phyloP scores from a whole-genome alignment of 768 basidiomycete species.

The Gyrodon lividus region DNA sequence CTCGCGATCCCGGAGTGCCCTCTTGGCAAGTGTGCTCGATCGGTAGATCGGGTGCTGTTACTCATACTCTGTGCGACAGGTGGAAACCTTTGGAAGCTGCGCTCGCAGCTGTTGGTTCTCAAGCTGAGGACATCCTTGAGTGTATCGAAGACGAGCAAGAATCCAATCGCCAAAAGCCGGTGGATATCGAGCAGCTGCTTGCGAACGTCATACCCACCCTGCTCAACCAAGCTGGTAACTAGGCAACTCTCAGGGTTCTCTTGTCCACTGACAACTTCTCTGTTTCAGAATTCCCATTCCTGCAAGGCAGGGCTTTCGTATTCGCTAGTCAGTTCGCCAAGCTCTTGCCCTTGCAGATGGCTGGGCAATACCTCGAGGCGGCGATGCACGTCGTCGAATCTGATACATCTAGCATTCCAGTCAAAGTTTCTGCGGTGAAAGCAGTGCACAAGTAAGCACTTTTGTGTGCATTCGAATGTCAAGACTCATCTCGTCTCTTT shows the following conservation, averaged over 20 bases:
- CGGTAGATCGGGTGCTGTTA: background rate
- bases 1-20: conserved; percentile 50
- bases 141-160: conserved; percentile 74
- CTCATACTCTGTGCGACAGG: conserved; percentile 42
- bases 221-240: conserved; percentile 66
- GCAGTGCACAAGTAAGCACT: conserved; percentile 82
- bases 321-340: conserved; percentile 89
- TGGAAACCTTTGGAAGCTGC: conserved; percentile 91
- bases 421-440: conserved; percentile 93
- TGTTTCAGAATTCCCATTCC: conserved; percentile 74
- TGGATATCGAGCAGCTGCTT: conserved; percentile 79
- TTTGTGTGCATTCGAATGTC: background rate
- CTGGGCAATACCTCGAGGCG: conserved; percentile 84
- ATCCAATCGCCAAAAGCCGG: conserved; percentile 57
- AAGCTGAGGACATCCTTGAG: conserved; percentile 73
- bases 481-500: conserved; percentile 11
- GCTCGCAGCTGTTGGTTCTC: conserved; percentile 78
- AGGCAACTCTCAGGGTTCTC: background rate
- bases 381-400: conserved; percentile 85
- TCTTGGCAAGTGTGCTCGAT: conserved; percentile 55
- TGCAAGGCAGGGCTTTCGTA: conserved; percentile 93
- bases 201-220: conserved; percentile 76
- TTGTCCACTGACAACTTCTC: background rate
- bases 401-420: conserved; percentile 67
- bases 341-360: conserved; percentile 66